Percentiles rank a stretch among this genome's conserved stretches.
Evolutionary conservation across 106 monocot species (phyloP).

Genomic region (Apostasia ramifera): DNA sequence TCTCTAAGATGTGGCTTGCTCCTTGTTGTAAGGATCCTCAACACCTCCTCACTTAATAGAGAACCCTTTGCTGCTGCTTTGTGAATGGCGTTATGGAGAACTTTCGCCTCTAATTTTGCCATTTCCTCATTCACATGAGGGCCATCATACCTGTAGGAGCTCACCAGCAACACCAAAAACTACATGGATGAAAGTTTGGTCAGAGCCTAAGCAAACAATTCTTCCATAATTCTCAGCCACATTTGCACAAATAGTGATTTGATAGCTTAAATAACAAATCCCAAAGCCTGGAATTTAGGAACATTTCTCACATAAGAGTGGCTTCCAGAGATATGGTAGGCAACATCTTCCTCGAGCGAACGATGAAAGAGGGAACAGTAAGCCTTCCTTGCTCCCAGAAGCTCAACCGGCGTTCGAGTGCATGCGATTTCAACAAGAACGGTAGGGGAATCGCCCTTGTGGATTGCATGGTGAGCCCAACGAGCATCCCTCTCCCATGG

Average conservation of each 20-base stretch:
- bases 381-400: conserved; percentile 46
- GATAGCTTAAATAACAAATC: too few relatives aligned
- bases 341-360: conserved; percentile 72
- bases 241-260: not conserved
- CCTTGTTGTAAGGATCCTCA: conserved; percentile 57
- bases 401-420: conserved; percentile 52
- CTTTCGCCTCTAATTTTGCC: conserved; percentile 51
- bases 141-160: conserved; percentile 67
- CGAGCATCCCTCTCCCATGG: conserved; percentile 73
- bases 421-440: conserved; percentile 67
- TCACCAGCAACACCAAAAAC: conserved; percentile 58
- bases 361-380: conserved; percentile 59
- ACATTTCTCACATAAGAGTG: conserved; percentile 24
- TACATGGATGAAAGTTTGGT: conserved; percentile 8
- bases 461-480: conserved; percentile 53
- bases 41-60: conserved; percentile 29
- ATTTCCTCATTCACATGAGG: conserved; percentile 27
- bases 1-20: conserved; percentile 45
- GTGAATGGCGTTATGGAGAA: conserved; percentile 27
- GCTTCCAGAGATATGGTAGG: conserved; percentile 37
- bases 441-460: conserved; percentile 31
- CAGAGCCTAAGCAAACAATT: not conserved
- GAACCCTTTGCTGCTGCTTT: conserved; percentile 6
- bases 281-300: not conserved
- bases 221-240: not conserved